Conservation (phyloP, 257 asterid genomes). For the Nicotiana attenuata region DNA sequence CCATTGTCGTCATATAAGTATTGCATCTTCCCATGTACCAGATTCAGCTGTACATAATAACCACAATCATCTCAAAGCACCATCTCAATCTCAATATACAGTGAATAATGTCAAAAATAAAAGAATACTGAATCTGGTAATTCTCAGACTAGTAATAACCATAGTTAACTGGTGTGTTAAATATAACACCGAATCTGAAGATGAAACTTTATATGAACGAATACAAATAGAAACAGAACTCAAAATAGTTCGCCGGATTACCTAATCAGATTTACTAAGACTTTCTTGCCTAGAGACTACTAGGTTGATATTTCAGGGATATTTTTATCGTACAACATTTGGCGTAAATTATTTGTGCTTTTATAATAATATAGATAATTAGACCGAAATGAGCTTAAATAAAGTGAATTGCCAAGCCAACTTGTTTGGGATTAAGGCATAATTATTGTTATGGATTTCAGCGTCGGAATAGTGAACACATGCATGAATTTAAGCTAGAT, state of each 20-base stretch:
- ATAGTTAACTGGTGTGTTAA: background rate
- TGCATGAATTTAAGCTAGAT: background rate
- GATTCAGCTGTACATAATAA: constrained; percentile 42
- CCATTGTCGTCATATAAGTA: constrained; percentile 77
- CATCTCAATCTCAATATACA: background rate
- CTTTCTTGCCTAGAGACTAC: background rate
- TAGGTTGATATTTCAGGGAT: too few species aligned
- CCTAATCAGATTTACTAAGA: background rate
- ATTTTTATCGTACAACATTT: too few species aligned
- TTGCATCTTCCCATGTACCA: constrained; percentile 98
- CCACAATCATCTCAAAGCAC: background rate
- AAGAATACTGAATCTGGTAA: background rate
- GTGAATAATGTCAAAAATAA: background rate
- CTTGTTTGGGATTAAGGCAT: background rate
- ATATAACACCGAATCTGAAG: background rate
- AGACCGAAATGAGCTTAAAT: too few species aligned
- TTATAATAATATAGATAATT: too few species aligned
- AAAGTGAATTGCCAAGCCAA: background rate
- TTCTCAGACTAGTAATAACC: background rate
- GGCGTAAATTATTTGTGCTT: background rate
- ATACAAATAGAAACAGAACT: background rate
- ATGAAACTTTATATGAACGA: background rate
- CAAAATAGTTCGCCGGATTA: background rate
- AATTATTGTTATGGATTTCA: background rate
- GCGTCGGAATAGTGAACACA: background rate